A percentile compares a stretch with the other conserved stretches of the same genome.
These are phyloP conservation scores for Psilocybe subaeruginosa DNA, from an alignment of 768 basidiomycete species.

Conservation along the genomic window DNA sequence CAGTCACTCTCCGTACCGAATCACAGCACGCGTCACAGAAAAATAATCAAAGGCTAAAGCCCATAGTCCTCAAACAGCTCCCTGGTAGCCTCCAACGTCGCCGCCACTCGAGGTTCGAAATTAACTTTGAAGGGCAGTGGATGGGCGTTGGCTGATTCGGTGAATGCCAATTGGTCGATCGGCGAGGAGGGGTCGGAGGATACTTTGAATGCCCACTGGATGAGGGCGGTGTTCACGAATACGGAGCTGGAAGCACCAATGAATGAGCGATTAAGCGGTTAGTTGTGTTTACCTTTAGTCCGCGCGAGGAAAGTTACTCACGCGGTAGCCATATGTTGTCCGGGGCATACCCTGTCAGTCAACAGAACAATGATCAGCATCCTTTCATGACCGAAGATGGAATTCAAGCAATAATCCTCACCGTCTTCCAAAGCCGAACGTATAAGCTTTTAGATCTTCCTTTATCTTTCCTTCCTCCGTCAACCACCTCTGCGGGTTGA, in stretches of 20 bases:
- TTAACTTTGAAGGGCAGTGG: slow-evolving; percentile 62
- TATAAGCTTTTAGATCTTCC: slow-evolving; percentile 55
- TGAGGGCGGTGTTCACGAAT: slow-evolving; percentile 64
- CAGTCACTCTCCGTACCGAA: no score
- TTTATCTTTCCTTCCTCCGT: slow-evolving; percentile 42
- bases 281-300: neutral
- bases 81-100: slow-evolving; percentile 33
- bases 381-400: neutral
- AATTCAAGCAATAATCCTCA: slow-evolving; percentile 10
- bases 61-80: slow-evolving; percentile 46
- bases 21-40: neutral
- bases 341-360: slow-evolving; percentile 59
- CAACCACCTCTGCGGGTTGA: slow-evolving; percentile 64
- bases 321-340: slow-evolving; percentile 59
- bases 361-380: neutral
- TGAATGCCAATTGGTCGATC: slow-evolving; percentile 65
- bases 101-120: slow-evolving; percentile 52
- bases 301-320: slow-evolving; percentile 16
- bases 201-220: slow-evolving; percentile 69
- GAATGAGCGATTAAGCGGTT: neutral
- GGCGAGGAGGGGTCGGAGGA: slow-evolving; percentile 51
- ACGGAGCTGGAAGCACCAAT: slow-evolving; percentile 47
- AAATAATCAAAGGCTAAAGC: slow-evolving; percentile 9
- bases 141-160: slow-evolving; percentile 65
- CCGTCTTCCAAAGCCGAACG: slow-evolving; percentile 61